phyloP scores from a whole-genome alignment of 1,284 basidiomycete species.

The Trichosporon ovoides region DNA sequence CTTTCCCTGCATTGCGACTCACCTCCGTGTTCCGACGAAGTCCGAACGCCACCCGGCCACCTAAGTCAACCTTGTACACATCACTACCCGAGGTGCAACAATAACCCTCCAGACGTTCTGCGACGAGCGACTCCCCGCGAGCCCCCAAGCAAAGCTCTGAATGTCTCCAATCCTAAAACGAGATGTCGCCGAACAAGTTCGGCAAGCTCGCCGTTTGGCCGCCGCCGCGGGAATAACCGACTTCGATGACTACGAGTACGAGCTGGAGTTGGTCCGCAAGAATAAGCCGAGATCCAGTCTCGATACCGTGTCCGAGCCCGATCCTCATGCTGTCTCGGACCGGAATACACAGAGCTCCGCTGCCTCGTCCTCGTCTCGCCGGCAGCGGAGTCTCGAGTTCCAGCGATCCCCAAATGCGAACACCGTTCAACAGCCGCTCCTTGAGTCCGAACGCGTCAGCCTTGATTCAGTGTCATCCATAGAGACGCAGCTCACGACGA shows the following conservation, averaged over 20 bases:
- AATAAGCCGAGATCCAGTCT: not conserved
- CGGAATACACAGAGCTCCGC: not conserved
- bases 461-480: not conserved
- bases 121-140: not conserved
- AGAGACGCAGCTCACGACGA: slow-evolving; percentile 5
- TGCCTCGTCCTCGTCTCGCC: not conserved
- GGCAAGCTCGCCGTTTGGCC: slow-evolving; percentile 42
- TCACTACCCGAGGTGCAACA: not conserved
- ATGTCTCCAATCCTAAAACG: slow-evolving; percentile 48
- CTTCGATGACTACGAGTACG: slow-evolving; percentile 22
- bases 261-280: slow-evolving; percentile 15
- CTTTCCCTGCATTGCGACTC: not conserved
- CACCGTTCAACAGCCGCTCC: not conserved
- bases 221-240: slow-evolving; percentile 22
- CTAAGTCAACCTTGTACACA: not conserved
- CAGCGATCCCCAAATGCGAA: not conserved
- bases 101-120: no score
- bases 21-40: slow-evolving; percentile 1
- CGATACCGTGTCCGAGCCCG: not conserved
- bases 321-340: not conserved
- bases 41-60: not conserved
- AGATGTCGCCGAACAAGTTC: slow-evolving; percentile 40
- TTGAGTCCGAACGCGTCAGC: not conserved
- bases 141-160: not conserved
- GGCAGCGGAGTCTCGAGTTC: not conserved